Evolutionary conservation across 495 filamentous ascomycete species (phyloP).

Genomic region (Talaromyces stipitatus): DNA sequence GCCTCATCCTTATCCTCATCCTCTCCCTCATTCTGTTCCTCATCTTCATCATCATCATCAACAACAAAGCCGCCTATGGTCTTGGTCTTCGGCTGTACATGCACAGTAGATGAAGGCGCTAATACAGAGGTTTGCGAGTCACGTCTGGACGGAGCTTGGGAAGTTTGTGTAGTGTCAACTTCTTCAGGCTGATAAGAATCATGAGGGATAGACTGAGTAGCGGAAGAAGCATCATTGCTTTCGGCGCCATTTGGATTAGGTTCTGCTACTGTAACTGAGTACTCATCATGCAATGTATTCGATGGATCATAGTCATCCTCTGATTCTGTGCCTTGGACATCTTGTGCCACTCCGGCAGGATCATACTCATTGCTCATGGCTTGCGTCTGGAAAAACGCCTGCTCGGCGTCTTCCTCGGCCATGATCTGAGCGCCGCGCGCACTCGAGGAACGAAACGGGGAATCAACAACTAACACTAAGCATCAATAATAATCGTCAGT

Average conservation of each 20-base stretch:
- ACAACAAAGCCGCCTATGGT: slow-evolving; percentile 75
- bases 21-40: slow-evolving; percentile 26
- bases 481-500: background rate
- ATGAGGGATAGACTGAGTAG: slow-evolving; percentile 15
- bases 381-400: slow-evolving; percentile 52
- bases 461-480: background rate
- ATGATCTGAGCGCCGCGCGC: slow-evolving; percentile 25
- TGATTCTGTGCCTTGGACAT: slow-evolving; percentile 43
- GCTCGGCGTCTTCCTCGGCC: slow-evolving; percentile 54
- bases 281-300: slow-evolving; percentile 37
- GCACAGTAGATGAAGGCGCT: slow-evolving; percentile 23
- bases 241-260: slow-evolving; percentile 18
- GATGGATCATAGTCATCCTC: slow-evolving; percentile 52
- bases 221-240: slow-evolving; percentile 12
- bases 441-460: slow-evolving; percentile 2
- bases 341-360: slow-evolving; percentile 33
- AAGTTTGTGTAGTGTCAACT: slow-evolving; percentile 10
- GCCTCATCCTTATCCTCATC: slow-evolving; percentile 40
- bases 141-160: slow-evolving; percentile 27
- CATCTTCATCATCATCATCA: slow-evolving; percentile 55
- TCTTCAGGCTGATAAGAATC: slow-evolving; percentile 11
- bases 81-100: slow-evolving; percentile 49
- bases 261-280: slow-evolving; percentile 23
- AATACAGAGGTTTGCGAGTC: slow-evolving; percentile 34
- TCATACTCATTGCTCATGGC: slow-evolving; percentile 41